Evolutionary conservation across 495 filamentous ascomycete species (phyloP), one percentile per base, ranked within the genome.

Genomic region (Emericellopsis terricola): DNA sequence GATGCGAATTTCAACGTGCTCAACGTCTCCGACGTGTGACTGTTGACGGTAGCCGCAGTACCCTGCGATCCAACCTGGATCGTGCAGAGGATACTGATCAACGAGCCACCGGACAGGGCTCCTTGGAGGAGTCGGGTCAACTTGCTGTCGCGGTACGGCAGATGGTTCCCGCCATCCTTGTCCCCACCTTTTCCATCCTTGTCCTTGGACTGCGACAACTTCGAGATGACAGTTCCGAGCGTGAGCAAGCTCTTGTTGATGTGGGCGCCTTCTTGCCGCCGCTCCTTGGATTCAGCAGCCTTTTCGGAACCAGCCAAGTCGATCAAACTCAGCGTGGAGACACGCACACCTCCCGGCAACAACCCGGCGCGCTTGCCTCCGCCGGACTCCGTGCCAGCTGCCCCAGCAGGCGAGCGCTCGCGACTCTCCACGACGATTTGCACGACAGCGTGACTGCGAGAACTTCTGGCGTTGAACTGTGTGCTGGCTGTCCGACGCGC

Each of bases 201-300:
- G 29, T 93, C 86, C 47, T 91, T 93, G 34, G 74, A 69, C 27
- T 83, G 83, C 2, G 68, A 70, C 7, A 97, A 64, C 36, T 78
- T 73, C 7, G 81, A 84, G 45, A 97, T 94, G 41, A 97, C 89
- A 2, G 81, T 97, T 15, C 89, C 89, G 3, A 97, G 66, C 2
- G 89, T 97, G 34, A 97, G 70, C 47, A 97, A 60, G 52, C 84
- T 93, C 55, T 93, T 93, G 60, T 97, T 97, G 59, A 97, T 97
- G 50, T 97, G 89, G 20, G 89, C 84, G 31, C 89, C 89, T 57
- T 97, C 89, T 21, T 84, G 81, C 30, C 91, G 70, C 34, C 89
- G 67, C 55, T 97, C 89, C 48, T 96, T 97, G 23, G 76, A 80
- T 45, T 97, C 89, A 10, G 89, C 89, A 24, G 89, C 89, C 51